A percentile compares a stretch with the other conserved stretches of the same genome.
Evolutionary conservation across 164 flowering plant genomes (phyloP).

Genomic region (Warburgia ugandensis): DNA sequence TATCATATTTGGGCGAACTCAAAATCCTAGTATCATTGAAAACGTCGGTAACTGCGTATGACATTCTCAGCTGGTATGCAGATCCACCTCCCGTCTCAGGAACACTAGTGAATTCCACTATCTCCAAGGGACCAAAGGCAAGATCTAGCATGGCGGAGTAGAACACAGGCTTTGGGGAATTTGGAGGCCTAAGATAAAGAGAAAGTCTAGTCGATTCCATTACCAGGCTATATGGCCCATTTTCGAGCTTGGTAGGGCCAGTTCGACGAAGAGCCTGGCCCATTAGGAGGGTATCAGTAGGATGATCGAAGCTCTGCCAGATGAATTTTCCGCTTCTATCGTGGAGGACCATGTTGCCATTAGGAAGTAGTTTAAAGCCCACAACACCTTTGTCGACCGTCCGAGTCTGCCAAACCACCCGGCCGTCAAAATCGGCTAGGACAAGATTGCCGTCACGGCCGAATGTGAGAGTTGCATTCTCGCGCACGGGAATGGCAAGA

Average conservation of each 20-base stretch:
- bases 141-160: constrained; percentile 15
- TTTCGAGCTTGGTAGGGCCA: constrained; percentile 20
- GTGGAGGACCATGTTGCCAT: constrained; percentile 47
- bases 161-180: constrained; percentile 16
- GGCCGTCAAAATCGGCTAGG: constrained; percentile 37
- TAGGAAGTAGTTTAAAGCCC: constrained; percentile 29
- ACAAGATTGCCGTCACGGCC: constrained; percentile 47
- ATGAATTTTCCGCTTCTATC: constrained; percentile 32
- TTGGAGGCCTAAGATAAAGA: constrained; percentile 21
- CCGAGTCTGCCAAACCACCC: constrained; percentile 42
- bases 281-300: constrained; percentile 47
- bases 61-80: constrained; percentile 16
- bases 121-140: constrained; percentile 8
- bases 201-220: constrained; percentile 19
- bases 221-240: constrained; percentile 26
- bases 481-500: constrained; percentile 18
- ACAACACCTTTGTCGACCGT: constrained; percentile 52
- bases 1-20: constrained; percentile 35
- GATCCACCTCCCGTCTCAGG: constrained; percentile 14
- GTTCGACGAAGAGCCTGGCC: constrained; percentile 30
- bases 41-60: constrained; percentile 1
- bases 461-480: constrained; percentile 34
- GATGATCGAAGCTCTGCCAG: constrained; percentile 55
- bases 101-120: constrained; percentile 10
- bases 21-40: constrained; percentile 7